These are phyloP conservation scores for Calonectria crousiana DNA, from an alignment of 2,329 filamentous ascomycete genomes.

Conservation along the genomic window DNA sequence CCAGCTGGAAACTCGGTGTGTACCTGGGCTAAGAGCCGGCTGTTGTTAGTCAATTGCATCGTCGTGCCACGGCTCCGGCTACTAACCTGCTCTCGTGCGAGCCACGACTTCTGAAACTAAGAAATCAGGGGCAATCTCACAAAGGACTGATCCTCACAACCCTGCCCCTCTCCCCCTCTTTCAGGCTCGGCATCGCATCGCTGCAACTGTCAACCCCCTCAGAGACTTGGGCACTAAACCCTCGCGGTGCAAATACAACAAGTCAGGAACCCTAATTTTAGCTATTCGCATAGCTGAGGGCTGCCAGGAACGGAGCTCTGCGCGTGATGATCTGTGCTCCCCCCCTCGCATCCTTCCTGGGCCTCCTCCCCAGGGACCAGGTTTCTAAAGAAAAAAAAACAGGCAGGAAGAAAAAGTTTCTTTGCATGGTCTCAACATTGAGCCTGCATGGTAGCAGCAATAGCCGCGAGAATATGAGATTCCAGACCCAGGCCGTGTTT, in stretches of 20 bases:
- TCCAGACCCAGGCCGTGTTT: not conserved
- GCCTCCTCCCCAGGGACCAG: not conserved
- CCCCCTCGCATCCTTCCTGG: not conserved
- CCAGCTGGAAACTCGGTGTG: not conserved
- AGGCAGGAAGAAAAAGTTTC: not conserved
- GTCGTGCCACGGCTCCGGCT: not conserved
- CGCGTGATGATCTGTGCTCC: slow-evolving; percentile 1
- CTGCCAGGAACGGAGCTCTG: not conserved
- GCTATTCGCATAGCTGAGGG: not conserved
- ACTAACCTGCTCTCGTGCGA: not conserved
- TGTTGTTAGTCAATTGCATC: not conserved
- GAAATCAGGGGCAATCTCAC: not conserved
- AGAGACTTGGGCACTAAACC: not conserved
- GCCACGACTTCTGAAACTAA: slow-evolving; percentile 14
- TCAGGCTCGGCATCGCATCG: not conserved
- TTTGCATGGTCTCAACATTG: not conserved
- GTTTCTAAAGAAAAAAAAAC: not conserved
- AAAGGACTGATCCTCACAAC: not conserved
- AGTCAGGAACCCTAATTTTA: not conserved
- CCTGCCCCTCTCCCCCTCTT: not conserved
- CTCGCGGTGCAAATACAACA: not conserved
- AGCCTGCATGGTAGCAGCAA: not conserved
- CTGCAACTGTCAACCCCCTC: not conserved
- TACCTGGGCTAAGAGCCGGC: not conserved
- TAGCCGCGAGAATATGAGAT: not conserved